Conservation (phyloP, 495 filamentous ascomycete genomes). For the Umbilicaria muhlenbergii region DNA sequence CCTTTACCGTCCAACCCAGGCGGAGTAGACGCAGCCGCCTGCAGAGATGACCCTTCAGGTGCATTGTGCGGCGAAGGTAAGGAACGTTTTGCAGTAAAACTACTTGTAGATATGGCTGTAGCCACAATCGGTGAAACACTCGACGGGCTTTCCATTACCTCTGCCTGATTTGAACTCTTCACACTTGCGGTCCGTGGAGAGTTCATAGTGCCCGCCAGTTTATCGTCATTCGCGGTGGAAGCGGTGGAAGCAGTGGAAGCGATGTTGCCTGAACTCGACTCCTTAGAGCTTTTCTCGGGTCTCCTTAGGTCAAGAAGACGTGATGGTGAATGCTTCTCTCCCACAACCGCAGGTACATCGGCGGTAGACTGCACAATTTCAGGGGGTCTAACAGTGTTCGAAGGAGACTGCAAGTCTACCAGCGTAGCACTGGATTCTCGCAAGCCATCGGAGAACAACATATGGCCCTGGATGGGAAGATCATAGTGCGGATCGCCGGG, state of each 20-base stretch:
- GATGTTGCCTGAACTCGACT: background rate
- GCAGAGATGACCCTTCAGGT: slow-evolving; percentile 5
- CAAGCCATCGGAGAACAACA: background rate
- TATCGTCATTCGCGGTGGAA: no score
- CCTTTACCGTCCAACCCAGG: slow-evolving; percentile 9
- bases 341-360: no score
- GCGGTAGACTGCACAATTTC: background rate
- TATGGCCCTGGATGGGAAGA: slow-evolving; percentile 12
- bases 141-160: background rate
- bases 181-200: no score
- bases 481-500: slow-evolving; percentile 10
- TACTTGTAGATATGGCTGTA: slow-evolving; percentile 11
- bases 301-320: background rate
- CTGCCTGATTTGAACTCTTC: background rate
- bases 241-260: background rate
- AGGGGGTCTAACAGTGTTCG: background rate
- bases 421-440: background rate
- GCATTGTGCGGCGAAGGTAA: slow-evolving; percentile 8
- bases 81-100: slow-evolving; percentile 16
- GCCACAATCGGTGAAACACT: slow-evolving; percentile 4
- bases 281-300: background rate
- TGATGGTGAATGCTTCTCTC: background rate
- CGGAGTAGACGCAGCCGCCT: slow-evolving; percentile 9
- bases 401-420: background rate
- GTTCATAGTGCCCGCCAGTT: no score